Evolutionary conservation across 805 yeast genomes (phyloP), one percentile per base, ranked within the genome.

Genomic region (Yamadazyma paraphyllophila): DNA sequence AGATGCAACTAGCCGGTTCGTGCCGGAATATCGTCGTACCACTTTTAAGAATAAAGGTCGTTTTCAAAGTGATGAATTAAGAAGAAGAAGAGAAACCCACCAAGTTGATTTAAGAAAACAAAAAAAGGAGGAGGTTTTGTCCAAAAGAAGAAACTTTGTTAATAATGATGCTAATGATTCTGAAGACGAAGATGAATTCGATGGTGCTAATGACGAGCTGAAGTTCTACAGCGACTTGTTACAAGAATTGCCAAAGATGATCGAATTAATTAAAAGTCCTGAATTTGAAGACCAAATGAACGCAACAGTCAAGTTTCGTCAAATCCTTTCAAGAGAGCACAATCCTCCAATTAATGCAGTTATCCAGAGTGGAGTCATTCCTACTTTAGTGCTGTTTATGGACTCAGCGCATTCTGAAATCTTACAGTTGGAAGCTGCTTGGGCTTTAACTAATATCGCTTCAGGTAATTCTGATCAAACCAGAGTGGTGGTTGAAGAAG

Each of bases 361-460:
- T 30, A 91, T 94, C 53, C 86, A 88, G 63, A 78, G 91, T 44
- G 98, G 98, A 38, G 97, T 92, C 29, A 94, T 94, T 44, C 96
- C 97, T 48, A 83, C 83, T 44, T 79, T 94, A 64, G 97, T 94
- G 45, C 83, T 80, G 57, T 89, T 91, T 58, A 85, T 94, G 90
- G 72, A 74, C 48, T 62, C 61, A 30, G 74, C 80, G 44, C 90
- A 88, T 55, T 88, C 91, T 3, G 90, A 88, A 59, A 81, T 87
- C 76, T 77, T 94, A 58, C 98, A 92, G 70, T 80, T 94, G 58
- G 99, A 94, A 73, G 96, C 98, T 10, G 97, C 99, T 7, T 94
- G 99, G 99, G 98, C 98, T n/a, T 78, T 94, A 56, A 94, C 99
- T 41, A 94, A 94, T 65, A 92, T 94, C 65, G 98, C 98, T 16